Percentiles rank a stretch among this genome's conserved stretches.
These are phyloP conservation scores for Colletotrichum magnum DNA, from an alignment of 2,329 filamentous ascomycete species.

Conservation along the genomic window DNA sequence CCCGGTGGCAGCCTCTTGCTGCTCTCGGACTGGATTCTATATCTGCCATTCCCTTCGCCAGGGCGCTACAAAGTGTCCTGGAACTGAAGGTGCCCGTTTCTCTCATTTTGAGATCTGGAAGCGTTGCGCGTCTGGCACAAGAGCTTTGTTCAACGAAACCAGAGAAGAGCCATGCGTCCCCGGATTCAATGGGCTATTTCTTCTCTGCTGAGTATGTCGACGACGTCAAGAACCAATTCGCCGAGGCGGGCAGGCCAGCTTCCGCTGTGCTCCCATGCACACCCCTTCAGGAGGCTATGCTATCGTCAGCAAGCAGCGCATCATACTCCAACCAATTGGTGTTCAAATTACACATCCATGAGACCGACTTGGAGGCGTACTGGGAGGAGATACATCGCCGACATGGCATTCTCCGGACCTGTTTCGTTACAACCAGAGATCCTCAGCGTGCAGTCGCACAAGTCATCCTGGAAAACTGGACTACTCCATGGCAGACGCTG, in stretches of 20 bases:
- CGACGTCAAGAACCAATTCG: constrained; percentile 45
- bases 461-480: constrained; percentile 70
- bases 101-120: constrained; percentile 76
- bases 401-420: constrained; percentile 84
- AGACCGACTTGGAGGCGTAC: constrained; percentile 64
- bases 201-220: constrained; percentile 11
- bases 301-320: constrained; percentile 68
- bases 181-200: not conserved
- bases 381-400: constrained; percentile 76
- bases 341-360: constrained; percentile 69
- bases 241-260: constrained; percentile 53
- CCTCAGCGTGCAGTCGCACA: constrained; percentile 77
- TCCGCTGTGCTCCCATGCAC: constrained; percentile 82
- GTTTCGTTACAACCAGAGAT: constrained; percentile 77
- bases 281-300: constrained; percentile 89
- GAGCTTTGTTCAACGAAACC: not conserved
- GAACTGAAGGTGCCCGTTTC: constrained; percentile 74
- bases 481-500: constrained; percentile 57
- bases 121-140: constrained; percentile 72
- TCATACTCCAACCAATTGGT: constrained; percentile 82
- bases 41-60: constrained; percentile 80
- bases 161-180: not conserved
- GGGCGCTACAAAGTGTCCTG: constrained; percentile 63
- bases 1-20: constrained; percentile 79
- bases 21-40: constrained; percentile 88